Conservation (phyloP, 169 alveolate genomes). For the Theileria sp. region DNA sequence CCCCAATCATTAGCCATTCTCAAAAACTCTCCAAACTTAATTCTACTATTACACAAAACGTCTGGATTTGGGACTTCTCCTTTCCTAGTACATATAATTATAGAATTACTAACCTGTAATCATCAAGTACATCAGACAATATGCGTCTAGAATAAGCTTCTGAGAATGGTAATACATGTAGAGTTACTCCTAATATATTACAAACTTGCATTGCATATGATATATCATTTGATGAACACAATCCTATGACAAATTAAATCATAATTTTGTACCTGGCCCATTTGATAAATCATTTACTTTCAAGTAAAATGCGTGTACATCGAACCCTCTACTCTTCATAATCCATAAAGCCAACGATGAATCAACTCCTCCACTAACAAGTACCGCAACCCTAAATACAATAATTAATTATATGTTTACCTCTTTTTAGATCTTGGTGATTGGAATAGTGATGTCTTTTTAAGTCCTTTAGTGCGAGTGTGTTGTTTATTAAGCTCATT, state of each 20-base stretch:
- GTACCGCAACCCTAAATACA: slow-evolving; percentile 58
- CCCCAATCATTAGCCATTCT: slow-evolving; percentile 58
- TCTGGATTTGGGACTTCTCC: slow-evolving; percentile 80
- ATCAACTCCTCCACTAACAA: slow-evolving; percentile 78
- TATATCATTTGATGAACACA: slow-evolving; percentile 64
- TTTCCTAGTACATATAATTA: slow-evolving; percentile 18
- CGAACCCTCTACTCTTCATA: slow-evolving; percentile 67
- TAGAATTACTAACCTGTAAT: slow-evolving; percentile 30
- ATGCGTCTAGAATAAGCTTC: slow-evolving; percentile 63
- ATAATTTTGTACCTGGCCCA: slow-evolving; percentile 19
- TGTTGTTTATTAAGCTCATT: slow-evolving; percentile 23
- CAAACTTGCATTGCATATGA: slow-evolving; percentile 48
- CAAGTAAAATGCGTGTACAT: slow-evolving; percentile 68
- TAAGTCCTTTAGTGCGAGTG: not conserved
- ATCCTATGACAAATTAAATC: slow-evolving; percentile 17
- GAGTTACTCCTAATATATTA: slow-evolving; percentile 46
- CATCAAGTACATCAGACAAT: slow-evolving; percentile 41
- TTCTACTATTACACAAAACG: slow-evolving; percentile 67
- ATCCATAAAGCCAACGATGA: slow-evolving; percentile 72
- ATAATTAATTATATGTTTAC: not conserved
- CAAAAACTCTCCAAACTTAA: slow-evolving; percentile 72
- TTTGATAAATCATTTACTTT: slow-evolving; percentile 52
- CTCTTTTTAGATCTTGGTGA: slow-evolving; percentile 1
- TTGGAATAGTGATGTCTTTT: not conserved
- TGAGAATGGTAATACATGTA: slow-evolving; percentile 71